Evolutionary conservation across 768 basidiomycete genomes (phyloP).

Genomic region (Ramaria sp.): DNA sequence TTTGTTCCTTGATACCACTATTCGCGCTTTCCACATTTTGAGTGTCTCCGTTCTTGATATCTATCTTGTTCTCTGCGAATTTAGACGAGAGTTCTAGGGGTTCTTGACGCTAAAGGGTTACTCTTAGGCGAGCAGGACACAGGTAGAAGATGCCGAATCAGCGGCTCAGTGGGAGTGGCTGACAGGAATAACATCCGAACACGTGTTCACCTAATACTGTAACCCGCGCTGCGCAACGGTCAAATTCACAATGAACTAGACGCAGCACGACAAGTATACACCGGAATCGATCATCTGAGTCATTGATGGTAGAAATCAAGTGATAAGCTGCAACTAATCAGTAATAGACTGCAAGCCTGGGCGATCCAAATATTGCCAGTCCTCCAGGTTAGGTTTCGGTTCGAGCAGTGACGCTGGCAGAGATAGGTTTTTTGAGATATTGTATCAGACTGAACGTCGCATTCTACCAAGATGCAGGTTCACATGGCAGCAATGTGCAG

Average conservation of each 20-base stretch:
- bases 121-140: conserved; percentile 44
- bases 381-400: conserved; percentile 92
- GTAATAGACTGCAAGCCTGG: conserved; percentile 45
- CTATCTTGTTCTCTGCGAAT: not conserved
- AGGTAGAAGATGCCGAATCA: conserved; percentile 27
- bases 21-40: not conserved
- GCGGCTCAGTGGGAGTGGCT: conserved; percentile 37
- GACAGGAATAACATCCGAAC: conserved; percentile 71
- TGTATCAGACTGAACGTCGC: conserved; percentile 3
- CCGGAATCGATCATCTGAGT: conserved; percentile 84
- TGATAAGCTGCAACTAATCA: not conserved
- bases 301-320: conserved; percentile 60
- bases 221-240: conserved; percentile 57
- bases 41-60: not conserved
- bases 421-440: conserved; percentile 57
- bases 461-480: conserved; percentile 19
- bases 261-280: conserved; percentile 89
- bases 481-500: conserved; percentile 87
- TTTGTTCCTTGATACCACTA: not conserved
- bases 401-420: conserved; percentile 88
- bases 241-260: conserved; percentile 72
- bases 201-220: conserved; percentile 82
- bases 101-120: conserved; percentile 38
- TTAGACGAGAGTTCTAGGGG: conserved; percentile 39
- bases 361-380: conserved; percentile 88